Conservation (phyloP, 306 rosid species). For the Sicyos edulis region DNA sequence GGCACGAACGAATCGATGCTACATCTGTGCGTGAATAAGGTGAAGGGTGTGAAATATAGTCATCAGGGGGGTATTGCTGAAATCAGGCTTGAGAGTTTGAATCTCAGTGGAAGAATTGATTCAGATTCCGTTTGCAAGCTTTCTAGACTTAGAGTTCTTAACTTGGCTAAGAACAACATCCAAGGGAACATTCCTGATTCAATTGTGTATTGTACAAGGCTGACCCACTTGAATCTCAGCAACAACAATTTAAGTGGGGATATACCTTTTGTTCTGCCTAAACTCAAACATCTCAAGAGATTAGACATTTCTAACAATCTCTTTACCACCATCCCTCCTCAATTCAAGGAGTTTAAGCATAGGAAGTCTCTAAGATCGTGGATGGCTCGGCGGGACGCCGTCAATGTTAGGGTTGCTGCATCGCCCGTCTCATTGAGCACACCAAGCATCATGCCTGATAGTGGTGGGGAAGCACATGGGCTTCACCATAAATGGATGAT, state of each 20-base stretch:
- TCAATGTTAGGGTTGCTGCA: not conserved
- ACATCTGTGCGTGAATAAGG: constrained; percentile 24
- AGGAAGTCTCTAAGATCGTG: too few relatives aligned
- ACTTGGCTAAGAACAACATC: constrained; percentile 32
- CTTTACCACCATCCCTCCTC: constrained; percentile 27
- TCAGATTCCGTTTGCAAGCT: constrained; percentile 36
- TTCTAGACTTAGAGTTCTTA: constrained; percentile 29
- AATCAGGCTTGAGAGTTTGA: constrained; percentile 33
- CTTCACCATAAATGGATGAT: not conserved
- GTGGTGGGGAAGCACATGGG: not conserved
- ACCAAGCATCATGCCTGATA: not conserved
- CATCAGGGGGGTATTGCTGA: constrained; percentile 23
- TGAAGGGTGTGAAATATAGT: constrained; percentile 33
- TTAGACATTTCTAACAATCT: constrained; percentile 49
- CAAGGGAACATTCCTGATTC: constrained; percentile 34
- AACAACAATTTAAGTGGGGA: constrained; percentile 49
- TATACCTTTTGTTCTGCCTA: constrained; percentile 42
- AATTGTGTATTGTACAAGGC: constrained; percentile 38
- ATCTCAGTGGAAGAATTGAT: constrained; percentile 36
- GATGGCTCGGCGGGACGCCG: constrained; percentile 12
- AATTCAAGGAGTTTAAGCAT: constrained; percentile 25
- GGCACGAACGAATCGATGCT: not conserved
- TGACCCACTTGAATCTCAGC: constrained; percentile 45
- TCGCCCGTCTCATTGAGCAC: constrained; percentile 22
- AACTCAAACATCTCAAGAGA: constrained; percentile 39